Conservation (phyloP, 208 protist genomes). For the Acanthamoeba royreba region DNA sequence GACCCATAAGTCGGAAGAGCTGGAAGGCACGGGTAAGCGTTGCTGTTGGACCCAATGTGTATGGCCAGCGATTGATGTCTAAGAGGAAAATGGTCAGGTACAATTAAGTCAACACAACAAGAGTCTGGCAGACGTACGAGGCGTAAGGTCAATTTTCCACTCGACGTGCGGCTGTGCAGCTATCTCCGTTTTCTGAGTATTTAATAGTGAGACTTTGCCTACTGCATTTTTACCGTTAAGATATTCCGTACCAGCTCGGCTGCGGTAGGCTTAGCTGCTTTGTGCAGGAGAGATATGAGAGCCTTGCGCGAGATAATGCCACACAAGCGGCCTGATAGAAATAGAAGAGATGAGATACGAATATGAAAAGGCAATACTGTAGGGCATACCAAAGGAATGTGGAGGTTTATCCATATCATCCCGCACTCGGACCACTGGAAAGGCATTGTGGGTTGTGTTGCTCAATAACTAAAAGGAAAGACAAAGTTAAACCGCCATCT, state of each 20-base stretch:
- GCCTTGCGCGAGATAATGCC: slow-evolving; percentile 4
- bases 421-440: neutral
- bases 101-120: neutral
- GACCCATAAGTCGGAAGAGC: slow-evolving; percentile 18
- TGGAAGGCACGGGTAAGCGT: neutral
- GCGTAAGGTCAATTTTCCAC: neutral
- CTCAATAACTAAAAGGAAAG: neutral
- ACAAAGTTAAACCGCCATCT: too few species aligned
- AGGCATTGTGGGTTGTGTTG: neutral
- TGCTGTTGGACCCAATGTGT: neutral
- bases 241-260: neutral
- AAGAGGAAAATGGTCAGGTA: neutral
- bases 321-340: neutral
- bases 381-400: neutral
- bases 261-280: neutral
- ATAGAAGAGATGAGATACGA: too few species aligned
- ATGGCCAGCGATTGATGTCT: slow-evolving; percentile 18
- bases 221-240: neutral
- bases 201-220: too few species aligned
- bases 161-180: neutral
- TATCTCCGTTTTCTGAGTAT: neutral
- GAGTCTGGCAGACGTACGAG: neutral
- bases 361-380: neutral
- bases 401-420: neutral
- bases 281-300: neutral